Evolutionary conservation across 768 basidiomycete species (phyloP).

Genomic region (Leccinum broughii): DNA sequence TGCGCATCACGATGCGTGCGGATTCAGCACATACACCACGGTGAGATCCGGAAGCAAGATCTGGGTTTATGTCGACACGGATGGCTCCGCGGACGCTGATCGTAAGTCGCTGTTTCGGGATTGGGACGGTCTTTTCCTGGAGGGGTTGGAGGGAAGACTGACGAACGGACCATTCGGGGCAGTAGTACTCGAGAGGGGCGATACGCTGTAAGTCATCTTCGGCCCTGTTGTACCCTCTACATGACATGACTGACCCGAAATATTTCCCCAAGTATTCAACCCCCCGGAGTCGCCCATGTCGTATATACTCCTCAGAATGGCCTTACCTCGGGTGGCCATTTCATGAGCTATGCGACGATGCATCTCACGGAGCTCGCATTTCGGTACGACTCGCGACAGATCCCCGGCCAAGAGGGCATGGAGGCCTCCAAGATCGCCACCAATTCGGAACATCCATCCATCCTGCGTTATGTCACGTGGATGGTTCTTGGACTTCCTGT

Average conservation of each 20-base stretch:
- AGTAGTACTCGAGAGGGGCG: background rate
- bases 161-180: background rate
- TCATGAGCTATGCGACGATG: background rate
- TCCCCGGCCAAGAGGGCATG: background rate
- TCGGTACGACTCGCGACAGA: background rate
- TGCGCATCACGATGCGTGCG: background rate
- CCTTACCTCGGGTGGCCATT: background rate
- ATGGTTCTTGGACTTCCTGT: conserved; percentile 1
- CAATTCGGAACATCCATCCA: background rate
- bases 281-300: background rate
- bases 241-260: too few relatives aligned
- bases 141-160: rapidly evolving
- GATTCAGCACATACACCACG: background rate
- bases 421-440: background rate
- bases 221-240: too few relatives aligned
- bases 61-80: background rate
- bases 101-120: background rate
- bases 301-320: background rate
- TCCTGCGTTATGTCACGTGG: background rate
- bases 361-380: background rate
- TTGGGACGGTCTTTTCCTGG: background rate
- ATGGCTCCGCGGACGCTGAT: background rate
- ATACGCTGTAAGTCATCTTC: background rate
- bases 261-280: background rate
- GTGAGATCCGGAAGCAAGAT: background rate